Evolutionary conservation across 257 asterid species (phyloP).

Genomic region (Salvia miltiorrhiza): DNA sequence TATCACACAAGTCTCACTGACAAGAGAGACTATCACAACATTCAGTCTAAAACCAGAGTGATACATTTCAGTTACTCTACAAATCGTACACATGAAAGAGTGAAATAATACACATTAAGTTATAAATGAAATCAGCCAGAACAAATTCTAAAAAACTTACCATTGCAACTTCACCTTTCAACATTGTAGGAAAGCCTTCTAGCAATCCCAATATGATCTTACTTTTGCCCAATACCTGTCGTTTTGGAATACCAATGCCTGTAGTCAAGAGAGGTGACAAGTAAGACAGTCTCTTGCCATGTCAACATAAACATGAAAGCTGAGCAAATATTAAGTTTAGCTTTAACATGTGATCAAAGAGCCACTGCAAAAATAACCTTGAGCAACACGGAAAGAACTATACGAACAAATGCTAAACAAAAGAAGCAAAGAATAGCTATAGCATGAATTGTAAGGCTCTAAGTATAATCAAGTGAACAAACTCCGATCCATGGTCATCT

Average conservation of each 20-base stretch:
- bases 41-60: conserved; percentile 8
- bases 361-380: not conserved
- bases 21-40: not conserved
- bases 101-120: not conserved
- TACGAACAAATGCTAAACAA: not conserved
- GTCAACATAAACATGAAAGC: too few relatives aligned
- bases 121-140: not conserved
- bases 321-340: too few relatives aligned
- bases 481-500: too few relatives aligned
- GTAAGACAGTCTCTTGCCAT: too few relatives aligned
- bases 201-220: conserved; percentile 80
- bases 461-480: too few relatives aligned
- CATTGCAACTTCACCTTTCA: conserved; percentile 89
- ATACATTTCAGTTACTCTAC: not conserved
- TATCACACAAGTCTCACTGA: not conserved
- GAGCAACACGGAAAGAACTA: not conserved
- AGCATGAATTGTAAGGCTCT: too few relatives aligned
- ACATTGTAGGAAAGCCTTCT: conserved; percentile 92
- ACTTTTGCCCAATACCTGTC: too few relatives aligned
- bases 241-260: too few relatives aligned
- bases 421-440: not conserved
- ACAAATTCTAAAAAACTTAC: conserved; percentile 32
- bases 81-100: conserved; percentile 1
- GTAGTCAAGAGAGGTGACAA: too few relatives aligned
- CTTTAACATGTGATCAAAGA: too few relatives aligned